phyloP scores from a whole-genome alignment of 2,329 filamentous ascomycete genomes.

The Amauroascus verrucosus region DNA sequence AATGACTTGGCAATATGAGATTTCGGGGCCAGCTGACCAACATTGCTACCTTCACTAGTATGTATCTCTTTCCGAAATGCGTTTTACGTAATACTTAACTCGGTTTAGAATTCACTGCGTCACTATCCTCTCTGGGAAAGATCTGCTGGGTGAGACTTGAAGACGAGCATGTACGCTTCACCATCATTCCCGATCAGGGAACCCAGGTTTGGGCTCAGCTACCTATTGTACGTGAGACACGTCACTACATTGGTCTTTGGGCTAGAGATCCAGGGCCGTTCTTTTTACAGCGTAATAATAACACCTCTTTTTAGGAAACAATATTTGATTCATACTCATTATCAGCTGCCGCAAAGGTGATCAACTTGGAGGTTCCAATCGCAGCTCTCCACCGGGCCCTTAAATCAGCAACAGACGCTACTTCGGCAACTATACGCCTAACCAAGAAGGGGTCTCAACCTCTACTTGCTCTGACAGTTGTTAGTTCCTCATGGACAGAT shows the following conservation, averaged over 20 bases:
- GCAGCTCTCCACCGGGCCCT: constrained; percentile 80
- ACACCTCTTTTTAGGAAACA: constrained; percentile 46
- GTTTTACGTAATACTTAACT: background rate
- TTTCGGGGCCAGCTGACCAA: constrained; percentile 46
- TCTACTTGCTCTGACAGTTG: constrained; percentile 80
- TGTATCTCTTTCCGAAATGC: constrained; percentile 17
- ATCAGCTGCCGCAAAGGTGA: constrained; percentile 83
- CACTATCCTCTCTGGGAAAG: constrained; percentile 59
- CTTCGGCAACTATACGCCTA: constrained; percentile 72
- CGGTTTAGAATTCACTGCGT: constrained; percentile 50
- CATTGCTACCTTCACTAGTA: constrained; percentile 45
- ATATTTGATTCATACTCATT: constrained; percentile 88
- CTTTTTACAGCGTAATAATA: background rate
- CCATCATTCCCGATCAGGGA: constrained; percentile 86
- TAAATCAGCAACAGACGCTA: constrained; percentile 71
- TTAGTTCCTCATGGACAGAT: constrained; percentile 44
- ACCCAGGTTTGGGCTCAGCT: constrained; percentile 92
- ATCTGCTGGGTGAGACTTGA: constrained; percentile 86
- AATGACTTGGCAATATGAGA: constrained; percentile 32
- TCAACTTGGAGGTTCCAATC: constrained; percentile 94
- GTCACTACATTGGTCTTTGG: background rate
- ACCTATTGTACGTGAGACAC: constrained; percentile 24
- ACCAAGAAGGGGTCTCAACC: constrained; percentile 88
- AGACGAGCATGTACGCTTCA: constrained; percentile 80
- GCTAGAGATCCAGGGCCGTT: background rate